Evolutionary conservation across 805 yeast genomes (phyloP).

Genomic region (Schwanniomyces occidentalis): DNA sequence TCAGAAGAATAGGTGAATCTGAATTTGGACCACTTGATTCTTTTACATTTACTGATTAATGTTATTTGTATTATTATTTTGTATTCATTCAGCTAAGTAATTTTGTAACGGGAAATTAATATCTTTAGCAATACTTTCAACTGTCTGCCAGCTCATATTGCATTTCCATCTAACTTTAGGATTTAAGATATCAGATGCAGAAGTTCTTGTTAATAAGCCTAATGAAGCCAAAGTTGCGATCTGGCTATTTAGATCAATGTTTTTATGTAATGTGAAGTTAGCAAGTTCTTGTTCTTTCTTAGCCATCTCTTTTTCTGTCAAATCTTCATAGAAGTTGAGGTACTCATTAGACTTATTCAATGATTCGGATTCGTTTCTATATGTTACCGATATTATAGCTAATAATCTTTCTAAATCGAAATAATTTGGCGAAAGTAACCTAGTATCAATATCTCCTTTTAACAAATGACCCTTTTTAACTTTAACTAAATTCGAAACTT

Average conservation of each 20-base stretch:
- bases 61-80: not conserved
- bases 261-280: slow-evolving; percentile 38
- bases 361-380: slow-evolving; percentile 39
- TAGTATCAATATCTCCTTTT: slow-evolving; percentile 53
- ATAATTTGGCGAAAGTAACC: slow-evolving; percentile 67
- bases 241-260: slow-evolving; percentile 53
- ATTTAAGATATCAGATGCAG: slow-evolving; percentile 54
- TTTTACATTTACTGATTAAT: slow-evolving; percentile 18
- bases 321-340: slow-evolving; percentile 24
- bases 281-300: slow-evolving; percentile 33
- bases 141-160: slow-evolving; percentile 67
- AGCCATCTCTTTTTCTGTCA: slow-evolving; percentile 35
- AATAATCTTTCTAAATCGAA: slow-evolving; percentile 78
- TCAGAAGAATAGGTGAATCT: slow-evolving; percentile 28
- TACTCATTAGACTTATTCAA: slow-evolving; percentile 24
- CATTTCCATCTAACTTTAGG: slow-evolving; percentile 78
- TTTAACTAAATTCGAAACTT: slow-evolving; percentile 19
- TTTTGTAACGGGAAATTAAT: slow-evolving; percentile 65
- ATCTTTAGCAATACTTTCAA: slow-evolving; percentile 60
- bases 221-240: slow-evolving; percentile 60
- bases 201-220: slow-evolving; percentile 48
- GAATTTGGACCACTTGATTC: slow-evolving; percentile 24
- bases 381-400: slow-evolving; percentile 77
- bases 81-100: slow-evolving; percentile 40
- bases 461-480: slow-evolving; percentile 20